These are phyloP conservation scores for Ogataea neopini DNA, from an alignment of 805 yeast species.

Conservation along the genomic window DNA sequence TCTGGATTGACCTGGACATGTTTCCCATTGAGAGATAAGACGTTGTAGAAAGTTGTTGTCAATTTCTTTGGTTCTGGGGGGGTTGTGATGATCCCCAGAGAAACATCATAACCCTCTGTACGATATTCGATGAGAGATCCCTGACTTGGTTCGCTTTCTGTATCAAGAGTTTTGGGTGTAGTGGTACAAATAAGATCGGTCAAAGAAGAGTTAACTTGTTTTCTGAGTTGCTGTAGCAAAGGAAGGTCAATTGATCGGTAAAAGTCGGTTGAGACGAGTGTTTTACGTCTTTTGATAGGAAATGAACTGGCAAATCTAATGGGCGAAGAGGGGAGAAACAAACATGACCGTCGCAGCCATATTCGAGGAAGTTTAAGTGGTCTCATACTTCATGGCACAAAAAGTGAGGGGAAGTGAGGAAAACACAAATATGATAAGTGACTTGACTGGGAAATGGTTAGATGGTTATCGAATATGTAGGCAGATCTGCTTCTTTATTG, in stretches of 20 bases:
- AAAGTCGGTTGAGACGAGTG: not conserved
- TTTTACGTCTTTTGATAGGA: not conserved
- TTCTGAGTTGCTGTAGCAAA: not conserved
- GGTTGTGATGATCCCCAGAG: constrained; percentile 9
- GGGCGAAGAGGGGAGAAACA: not conserved
- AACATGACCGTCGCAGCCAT: not conserved
- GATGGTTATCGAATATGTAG: too few species aligned
- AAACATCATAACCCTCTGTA: not conserved
- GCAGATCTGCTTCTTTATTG: too few species aligned
- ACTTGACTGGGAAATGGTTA: too few species aligned
- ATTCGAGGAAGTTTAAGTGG: not conserved
- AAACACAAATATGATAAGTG: too few species aligned
- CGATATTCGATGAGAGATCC: constrained; percentile 18
- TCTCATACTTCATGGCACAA: constrained; percentile 1
- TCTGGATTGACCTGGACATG: constrained; percentile 5
- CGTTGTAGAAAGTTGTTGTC: constrained; percentile 10
- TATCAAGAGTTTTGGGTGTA: not conserved
- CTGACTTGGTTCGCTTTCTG: not conserved
- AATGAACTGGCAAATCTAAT: constrained; percentile 1
- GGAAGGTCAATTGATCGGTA: constrained; percentile 1
- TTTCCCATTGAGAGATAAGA: constrained; percentile 4
- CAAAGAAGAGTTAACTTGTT: not conserved
- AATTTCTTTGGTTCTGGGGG: constrained; percentile 6
- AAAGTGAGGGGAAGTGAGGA: not conserved
- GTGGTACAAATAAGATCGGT: not conserved